Percentiles rank a stretch among this genome's conserved stretches.
Conservation (phyloP, 2,329 filamentous ascomycete genomes). For the Celoporthe dispersa region DNA sequence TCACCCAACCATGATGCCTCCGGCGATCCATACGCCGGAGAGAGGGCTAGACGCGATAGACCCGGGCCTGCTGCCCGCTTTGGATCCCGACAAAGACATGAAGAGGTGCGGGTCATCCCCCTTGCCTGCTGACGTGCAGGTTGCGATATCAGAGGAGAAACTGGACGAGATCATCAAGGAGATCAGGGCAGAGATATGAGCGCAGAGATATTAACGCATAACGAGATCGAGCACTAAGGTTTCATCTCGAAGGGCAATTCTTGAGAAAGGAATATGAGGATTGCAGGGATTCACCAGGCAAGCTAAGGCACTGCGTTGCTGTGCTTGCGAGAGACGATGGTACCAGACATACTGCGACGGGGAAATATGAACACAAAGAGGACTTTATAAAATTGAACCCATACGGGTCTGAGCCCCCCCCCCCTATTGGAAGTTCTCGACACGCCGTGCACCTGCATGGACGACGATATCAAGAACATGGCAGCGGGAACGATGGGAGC, state of each 20-base stretch:
- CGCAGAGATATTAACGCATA: not conserved
- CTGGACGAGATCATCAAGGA: slow-evolving; percentile 25
- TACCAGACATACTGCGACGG: not conserved
- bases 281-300: not conserved
- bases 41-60: slow-evolving; percentile 29
- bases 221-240: not conserved
- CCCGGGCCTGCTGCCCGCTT: slow-evolving; percentile 22
- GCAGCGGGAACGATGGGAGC: not conserved
- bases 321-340: not conserved
- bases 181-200: slow-evolving; percentile 1
- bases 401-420: not conserved
- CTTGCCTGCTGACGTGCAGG: slow-evolving; percentile 20
- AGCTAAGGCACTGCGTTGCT: not conserved
- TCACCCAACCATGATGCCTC: slow-evolving; percentile 7
- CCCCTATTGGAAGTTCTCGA: not conserved
- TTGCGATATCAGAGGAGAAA: slow-evolving; percentile 27
- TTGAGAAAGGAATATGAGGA: not conserved
- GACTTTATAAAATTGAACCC: not conserved
- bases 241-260: not conserved
- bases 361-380: not conserved
- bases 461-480: not conserved
- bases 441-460: not conserved
- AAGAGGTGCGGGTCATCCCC: slow-evolving; percentile 19
- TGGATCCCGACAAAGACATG: slow-evolving; percentile 3
- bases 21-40: slow-evolving; percentile 10